phyloP scores from a whole-genome alignment of 1,139 yeast genomes.

The Diutina mesorugosa region DNA sequence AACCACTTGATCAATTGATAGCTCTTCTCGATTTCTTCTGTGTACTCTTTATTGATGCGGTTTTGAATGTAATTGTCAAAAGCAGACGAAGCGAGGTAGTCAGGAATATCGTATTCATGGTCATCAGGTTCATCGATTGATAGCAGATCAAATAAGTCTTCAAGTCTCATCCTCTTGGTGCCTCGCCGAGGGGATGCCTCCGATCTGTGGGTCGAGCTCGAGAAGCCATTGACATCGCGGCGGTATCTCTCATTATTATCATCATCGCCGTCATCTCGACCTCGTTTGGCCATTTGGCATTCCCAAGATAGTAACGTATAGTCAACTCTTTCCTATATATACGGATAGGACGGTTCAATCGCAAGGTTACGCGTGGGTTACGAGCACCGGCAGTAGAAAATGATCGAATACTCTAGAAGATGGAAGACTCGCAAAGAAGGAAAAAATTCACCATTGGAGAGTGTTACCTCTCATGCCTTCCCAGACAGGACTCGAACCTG shows the following conservation, averaged over 20 bases:
- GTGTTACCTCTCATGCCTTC: neutral
- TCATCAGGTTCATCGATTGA: neutral
- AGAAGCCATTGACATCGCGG: neutral
- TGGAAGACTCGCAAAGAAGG: no score
- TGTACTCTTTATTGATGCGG: neutral
- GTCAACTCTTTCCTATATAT: neutral
- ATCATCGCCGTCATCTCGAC: neutral
- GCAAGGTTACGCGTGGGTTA: neutral
- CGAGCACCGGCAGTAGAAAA: neutral
- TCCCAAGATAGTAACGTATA: neutral
- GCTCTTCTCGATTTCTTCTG: neutral
- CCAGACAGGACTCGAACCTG: constrained; percentile 3
- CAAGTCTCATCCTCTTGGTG: neutral
- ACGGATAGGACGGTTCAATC: neutral
- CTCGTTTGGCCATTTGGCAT: neutral
- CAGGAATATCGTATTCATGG: neutral
- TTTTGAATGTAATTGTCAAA: neutral
- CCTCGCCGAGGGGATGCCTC: neutral
- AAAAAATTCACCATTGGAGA: neutral
- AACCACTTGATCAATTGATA: neutral
- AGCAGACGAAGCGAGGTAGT: neutral
- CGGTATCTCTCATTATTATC: neutral
- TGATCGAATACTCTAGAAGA: neutral
- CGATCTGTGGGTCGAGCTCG: neutral
- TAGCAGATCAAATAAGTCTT: neutral